A percentile compares a stretch with the other conserved stretches of the same genome.
phyloP scores from a whole-genome alignment of 768 basidiomycete species.

The Hygrophoropsis aurantiaca region DNA sequence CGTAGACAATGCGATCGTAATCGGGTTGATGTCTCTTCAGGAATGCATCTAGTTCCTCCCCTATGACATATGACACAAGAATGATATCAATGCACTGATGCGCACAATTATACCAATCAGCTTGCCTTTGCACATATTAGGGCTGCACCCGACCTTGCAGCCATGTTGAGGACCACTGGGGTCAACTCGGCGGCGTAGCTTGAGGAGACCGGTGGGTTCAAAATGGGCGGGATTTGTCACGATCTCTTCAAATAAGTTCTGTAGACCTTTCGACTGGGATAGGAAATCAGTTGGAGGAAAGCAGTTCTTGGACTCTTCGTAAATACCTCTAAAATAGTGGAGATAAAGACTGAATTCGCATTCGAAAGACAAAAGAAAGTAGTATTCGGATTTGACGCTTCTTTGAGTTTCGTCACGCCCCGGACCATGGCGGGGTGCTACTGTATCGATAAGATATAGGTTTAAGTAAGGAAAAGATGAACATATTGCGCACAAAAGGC shows the following conservation, averaged over 20 bases:
- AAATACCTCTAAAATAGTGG: constrained; percentile 79
- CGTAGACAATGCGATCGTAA: constrained; percentile 81
- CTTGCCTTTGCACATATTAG: constrained; percentile 97
- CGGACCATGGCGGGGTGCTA: constrained; percentile 98
- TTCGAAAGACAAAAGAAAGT: constrained; percentile 93
- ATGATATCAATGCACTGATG: background rate
- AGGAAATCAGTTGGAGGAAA: background rate
- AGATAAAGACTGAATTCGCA: constrained; percentile 89
- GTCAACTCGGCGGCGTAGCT: constrained; percentile 73
- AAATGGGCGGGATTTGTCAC: constrained; percentile 93
- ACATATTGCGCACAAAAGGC: constrained; percentile 69
- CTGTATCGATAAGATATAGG: background rate
- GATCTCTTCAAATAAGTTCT: constrained; percentile 74
- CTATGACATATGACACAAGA: constrained; percentile 39
- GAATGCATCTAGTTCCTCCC: constrained; percentile 90
- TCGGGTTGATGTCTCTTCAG: constrained; percentile 55
- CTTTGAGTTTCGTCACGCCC: constrained; percentile 77
- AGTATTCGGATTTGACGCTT: constrained; percentile 55
- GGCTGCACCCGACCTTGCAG: constrained; percentile 86
- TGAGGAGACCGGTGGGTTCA: constrained; percentile 66
- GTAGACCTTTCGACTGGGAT: constrained; percentile 72
- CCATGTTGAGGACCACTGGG: constrained; percentile 76
- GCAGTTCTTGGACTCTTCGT: background rate
- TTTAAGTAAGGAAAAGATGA: background rate
- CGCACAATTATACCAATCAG: background rate